Evolutionary conservation across 768 basidiomycete species (phyloP).

Genomic region (Naganishia friedmannii): DNA sequence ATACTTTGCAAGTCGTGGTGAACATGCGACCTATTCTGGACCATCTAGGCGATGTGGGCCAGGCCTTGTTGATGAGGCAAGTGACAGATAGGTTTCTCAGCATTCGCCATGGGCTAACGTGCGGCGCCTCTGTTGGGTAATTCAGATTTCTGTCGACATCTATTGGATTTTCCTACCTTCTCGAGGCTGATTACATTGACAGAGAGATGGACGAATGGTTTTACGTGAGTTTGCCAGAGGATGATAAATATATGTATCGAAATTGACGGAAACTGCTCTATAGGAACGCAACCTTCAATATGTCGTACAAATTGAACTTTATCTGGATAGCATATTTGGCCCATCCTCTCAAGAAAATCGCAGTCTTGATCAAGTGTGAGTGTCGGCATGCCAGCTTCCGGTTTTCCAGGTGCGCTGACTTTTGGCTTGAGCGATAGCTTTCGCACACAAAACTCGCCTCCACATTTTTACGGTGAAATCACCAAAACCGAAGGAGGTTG

Average conservation of each 20-base stretch:
- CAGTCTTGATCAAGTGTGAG: slow-evolving; percentile 14
- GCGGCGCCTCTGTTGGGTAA: not conserved
- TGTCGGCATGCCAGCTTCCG: not conserved
- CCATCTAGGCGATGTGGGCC: slow-evolving; percentile 88
- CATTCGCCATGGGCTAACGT: slow-evolving; percentile 17
- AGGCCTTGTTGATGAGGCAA: slow-evolving; percentile 80
- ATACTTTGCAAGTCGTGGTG: slow-evolving; percentile 82
- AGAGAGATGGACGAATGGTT: slow-evolving; percentile 96
- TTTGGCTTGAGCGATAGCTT: not conserved
- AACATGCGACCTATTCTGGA: slow-evolving; percentile 93
- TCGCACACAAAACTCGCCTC: slow-evolving; percentile 57
- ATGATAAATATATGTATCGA: not conserved
- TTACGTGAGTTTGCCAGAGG: slow-evolving; percentile 60
- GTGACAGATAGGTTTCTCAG: slow-evolving; percentile 38
- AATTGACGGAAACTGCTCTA: slow-evolving; percentile 20
- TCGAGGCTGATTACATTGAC: slow-evolving; percentile 86
- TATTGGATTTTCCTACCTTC: slow-evolving; percentile 86
- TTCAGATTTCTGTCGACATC: slow-evolving; percentile 88
- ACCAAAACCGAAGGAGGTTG: slow-evolving; percentile 94
- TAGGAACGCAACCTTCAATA: slow-evolving; percentile 92
- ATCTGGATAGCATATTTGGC: slow-evolving; percentile 16
- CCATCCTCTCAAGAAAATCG: not conserved
- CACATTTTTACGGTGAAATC: slow-evolving; percentile 97
- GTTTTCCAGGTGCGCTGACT: not conserved
- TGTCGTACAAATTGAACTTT: slow-evolving; percentile 89